Base-by-base conservation (phyloP, 2,329 filamentous ascomycete species). In the Sporothrix mexicana region DNA sequence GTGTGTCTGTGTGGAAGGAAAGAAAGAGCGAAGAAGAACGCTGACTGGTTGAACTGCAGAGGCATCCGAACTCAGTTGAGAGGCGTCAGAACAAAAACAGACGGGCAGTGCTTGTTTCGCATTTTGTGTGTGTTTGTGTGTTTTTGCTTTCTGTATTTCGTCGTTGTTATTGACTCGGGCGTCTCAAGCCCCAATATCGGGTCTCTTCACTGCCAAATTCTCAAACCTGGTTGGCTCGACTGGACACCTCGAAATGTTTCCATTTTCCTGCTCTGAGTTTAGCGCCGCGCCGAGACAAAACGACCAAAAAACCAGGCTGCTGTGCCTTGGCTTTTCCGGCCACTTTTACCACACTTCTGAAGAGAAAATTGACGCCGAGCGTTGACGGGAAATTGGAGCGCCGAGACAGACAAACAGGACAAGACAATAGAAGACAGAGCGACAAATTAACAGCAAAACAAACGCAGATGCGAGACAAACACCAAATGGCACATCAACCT, bases 271-370 rank as follows among this genome's bases (percentile, higher is more conserved):
- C 45, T 68, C 64, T 30, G 47, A 47, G 47, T n/a, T 41, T 68
- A 68, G 64, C 64, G 47, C 47, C 64, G 12, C 45, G 36, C 64
- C 64, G 64, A 68, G 64, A 68, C 62, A 64, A 20, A 55, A 55
- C 20, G 15, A 10, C 17, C 62, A 64, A 20, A 55, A 55, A 55
- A 25, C n/a, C 17, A 45, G 36, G 61, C 43, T 25, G 13, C 8
- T 55, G 20, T 25, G 23, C 23, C 62, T 45, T 67, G 59, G 15
- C 45, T 64, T 64, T 47, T 47, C 45, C 7, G 45, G 10, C 45
- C n/a, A n/a, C n/a, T n/a, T n/a, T n/a, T n/a, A n/a, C n/a, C n/a
- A n/a, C n/a, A n/a, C n/a, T 15, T 47, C 8, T 55, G 8, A 55
- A 20, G 20, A 9, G 5, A 9, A 23, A 8, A 15, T 64, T 59